A percentile compares a stretch with the other conserved stretches of the same genome.
Evolutionary conservation across 257 asterid species (phyloP).

Genomic region (Primulina huaijiensis): DNA sequence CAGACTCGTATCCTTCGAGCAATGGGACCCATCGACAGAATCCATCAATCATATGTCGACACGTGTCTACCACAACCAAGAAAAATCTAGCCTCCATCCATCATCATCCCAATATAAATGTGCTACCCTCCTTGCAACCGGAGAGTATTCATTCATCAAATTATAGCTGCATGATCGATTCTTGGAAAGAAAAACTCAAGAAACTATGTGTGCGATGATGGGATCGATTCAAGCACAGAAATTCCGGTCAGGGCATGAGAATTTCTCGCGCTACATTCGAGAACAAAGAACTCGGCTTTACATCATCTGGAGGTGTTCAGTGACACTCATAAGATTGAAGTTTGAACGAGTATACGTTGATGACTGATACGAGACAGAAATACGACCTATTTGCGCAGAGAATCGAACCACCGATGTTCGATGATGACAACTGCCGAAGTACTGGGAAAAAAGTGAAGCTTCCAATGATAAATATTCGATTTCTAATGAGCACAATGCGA

Average conservation of each 20-base stretch:
- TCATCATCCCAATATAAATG: conserved; percentile 12
- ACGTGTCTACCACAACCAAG: conserved; percentile 38
- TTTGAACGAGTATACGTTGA: conserved; percentile 40
- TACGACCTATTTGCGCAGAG: neutral
- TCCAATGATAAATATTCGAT: neutral
- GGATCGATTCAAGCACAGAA: conserved; percentile 33
- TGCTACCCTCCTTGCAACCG: conserved; percentile 9
- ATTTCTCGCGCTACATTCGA: conserved; percentile 63
- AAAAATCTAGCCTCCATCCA: neutral
- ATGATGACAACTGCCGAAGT: neutral
- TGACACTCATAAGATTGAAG: conserved; percentile 56
- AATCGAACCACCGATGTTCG: neutral
- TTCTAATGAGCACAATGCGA: neutral
- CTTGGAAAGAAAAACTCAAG: neutral
- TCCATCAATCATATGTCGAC: conserved; percentile 34
- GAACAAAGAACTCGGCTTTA: conserved; percentile 75
- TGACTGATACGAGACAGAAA: conserved; percentile 12
- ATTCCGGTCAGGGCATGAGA: conserved; percentile 38
- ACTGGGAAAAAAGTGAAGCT: neutral
- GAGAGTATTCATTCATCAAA: conserved; percentile 7
- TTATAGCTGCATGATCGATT: neutral
- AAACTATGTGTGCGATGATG: conserved; percentile 23
- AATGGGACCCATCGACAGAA: conserved; percentile 47
- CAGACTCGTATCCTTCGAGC: conserved; percentile 38
- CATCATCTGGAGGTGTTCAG: conserved; percentile 78